phyloP scores from a whole-genome alignment of 768 basidiomycete genomes.

The Leccinum uliginosum region DNA sequence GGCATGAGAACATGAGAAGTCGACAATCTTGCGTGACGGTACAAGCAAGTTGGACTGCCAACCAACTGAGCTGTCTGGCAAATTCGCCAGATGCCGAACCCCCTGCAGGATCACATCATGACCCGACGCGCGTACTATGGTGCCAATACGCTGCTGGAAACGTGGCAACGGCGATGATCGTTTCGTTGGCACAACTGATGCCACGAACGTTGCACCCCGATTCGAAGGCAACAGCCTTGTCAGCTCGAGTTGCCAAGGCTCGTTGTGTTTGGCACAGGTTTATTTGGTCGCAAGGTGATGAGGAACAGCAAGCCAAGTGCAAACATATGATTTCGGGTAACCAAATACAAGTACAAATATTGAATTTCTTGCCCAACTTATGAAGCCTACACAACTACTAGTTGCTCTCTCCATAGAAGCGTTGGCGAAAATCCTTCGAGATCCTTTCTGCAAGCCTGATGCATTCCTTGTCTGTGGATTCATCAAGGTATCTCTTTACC shows the following conservation, averaged over 20 bases:
- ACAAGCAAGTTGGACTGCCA: not conserved
- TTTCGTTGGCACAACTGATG: not conserved
- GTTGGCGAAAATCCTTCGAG: slow-evolving; percentile 23
- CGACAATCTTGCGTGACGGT: not conserved
- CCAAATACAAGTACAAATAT: not conserved
- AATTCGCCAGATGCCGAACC: not conserved
- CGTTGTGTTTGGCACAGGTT: no score
- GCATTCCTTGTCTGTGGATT: slow-evolving; percentile 3
- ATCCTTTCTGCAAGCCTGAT: slow-evolving; percentile 10
- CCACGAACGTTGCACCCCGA: not conserved
- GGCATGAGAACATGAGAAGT: not conserved
- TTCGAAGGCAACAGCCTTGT: not conserved
- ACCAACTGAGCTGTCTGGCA: not conserved
- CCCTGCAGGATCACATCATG: not conserved
- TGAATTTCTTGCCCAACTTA: no score
- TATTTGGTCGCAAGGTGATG: not conserved
- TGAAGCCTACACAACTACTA: not conserved
- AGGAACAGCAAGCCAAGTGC: no score
- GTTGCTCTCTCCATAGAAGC: slow-evolving; percentile 1
- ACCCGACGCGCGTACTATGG: not conserved
- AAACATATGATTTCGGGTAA: not conserved
- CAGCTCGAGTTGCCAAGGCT: no score
- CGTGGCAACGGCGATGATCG: not conserved
- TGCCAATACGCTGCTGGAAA: not conserved
- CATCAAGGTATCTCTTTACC: not conserved